These are phyloP conservation scores for Leccinum griseonigrum DNA, from an alignment of 1,284 basidiomycete species.

Conservation along the genomic window DNA sequence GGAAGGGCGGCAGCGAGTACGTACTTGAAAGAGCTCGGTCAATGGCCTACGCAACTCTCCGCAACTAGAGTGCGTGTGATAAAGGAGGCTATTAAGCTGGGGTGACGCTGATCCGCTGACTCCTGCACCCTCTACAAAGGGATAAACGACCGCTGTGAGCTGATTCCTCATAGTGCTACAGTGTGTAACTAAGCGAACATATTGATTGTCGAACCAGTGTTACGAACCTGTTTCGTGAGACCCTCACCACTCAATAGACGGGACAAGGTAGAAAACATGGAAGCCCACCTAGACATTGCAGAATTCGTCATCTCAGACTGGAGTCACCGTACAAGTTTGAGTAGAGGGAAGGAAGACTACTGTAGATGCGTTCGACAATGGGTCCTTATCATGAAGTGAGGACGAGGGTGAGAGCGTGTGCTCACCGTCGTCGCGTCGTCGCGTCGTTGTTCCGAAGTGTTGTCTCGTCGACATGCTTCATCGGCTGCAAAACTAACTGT, in stretches of 20 bases:
- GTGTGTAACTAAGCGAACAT: constrained; percentile 2
- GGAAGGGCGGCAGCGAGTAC: constrained; percentile 65
- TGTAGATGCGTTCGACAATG: constrained; percentile 81
- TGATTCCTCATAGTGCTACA: constrained; percentile 69
- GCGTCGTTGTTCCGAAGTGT: too few relatives aligned
- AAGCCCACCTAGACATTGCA: constrained; percentile 78
- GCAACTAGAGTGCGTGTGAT: constrained; percentile 38
- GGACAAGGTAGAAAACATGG: background rate
- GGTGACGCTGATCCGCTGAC: constrained; percentile 42
- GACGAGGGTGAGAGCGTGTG: too few relatives aligned
- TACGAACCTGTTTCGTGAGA: constrained; percentile 47
- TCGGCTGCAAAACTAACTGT: constrained; percentile 76
- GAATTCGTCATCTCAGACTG: constrained; percentile 57
- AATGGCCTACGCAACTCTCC: constrained; percentile 53
- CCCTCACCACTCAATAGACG: constrained; percentile 65
- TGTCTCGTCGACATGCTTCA: constrained; percentile 40
- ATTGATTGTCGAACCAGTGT: background rate
- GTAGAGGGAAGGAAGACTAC: constrained; percentile 68
- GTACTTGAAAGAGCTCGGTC: constrained; percentile 58
- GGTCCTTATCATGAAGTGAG: constrained; percentile 46
- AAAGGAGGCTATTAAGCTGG: constrained; percentile 54
- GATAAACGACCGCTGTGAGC: constrained; percentile 79
- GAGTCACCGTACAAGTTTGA: constrained; percentile 51
- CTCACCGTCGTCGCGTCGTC: too few relatives aligned
- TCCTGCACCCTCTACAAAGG: constrained; percentile 77